phyloP scores from a whole-genome alignment of 2,329 filamentous ascomycete genomes.

The Diaporthe velutina region DNA sequence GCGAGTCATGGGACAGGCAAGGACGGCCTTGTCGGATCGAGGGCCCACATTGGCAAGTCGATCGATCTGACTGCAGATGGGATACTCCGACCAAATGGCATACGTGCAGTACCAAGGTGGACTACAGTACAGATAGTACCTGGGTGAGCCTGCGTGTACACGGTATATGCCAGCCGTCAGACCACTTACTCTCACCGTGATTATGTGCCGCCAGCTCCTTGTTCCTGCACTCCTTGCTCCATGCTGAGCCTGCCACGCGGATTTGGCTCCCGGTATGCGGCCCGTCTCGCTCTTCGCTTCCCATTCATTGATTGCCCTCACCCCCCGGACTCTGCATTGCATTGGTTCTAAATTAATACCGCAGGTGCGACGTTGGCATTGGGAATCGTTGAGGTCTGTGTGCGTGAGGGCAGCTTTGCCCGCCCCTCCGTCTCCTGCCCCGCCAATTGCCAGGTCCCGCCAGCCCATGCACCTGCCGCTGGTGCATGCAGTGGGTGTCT shows the following conservation, averaged over 20 bases:
- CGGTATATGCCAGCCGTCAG: neutral
- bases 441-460: constrained; percentile 15
- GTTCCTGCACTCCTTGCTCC: neutral
- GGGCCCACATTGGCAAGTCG: constrained; percentile 15
- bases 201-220: neutral
- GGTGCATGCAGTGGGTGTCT: constrained; percentile 6
- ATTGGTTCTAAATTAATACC: constrained; percentile 28
- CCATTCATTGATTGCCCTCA: neutral
- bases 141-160: neutral
- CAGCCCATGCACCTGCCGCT: constrained; percentile 22
- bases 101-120: neutral
- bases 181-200: neutral
- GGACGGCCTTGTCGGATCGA: neutral
- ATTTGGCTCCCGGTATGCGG: constrained; percentile 28
- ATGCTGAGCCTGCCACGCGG: constrained; percentile 17
- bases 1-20: constrained; percentile 21
- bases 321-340: constrained; percentile 4
- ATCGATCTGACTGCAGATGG: constrained; percentile 26
- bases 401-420: neutral
- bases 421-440: neutral
- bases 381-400: neutral
- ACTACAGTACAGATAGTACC: neutral
- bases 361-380: constrained; percentile 11
- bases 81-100: neutral
- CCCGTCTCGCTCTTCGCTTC: constrained; percentile 1